phyloP scores from a whole-genome alignment of 1,139 yeast genomes.

The Yamadazyma epiphylla region DNA sequence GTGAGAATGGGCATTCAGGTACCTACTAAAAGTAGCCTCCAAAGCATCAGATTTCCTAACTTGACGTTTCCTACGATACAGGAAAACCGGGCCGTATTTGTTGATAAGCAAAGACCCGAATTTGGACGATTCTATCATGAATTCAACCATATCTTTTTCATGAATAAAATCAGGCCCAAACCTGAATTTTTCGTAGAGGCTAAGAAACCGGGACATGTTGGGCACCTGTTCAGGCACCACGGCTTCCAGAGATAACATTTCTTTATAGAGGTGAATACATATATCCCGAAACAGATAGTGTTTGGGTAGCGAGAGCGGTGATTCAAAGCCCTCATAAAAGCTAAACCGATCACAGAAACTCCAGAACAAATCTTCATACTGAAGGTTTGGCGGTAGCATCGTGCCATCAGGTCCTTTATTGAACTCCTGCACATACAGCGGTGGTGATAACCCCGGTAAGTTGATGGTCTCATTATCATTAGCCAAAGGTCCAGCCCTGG shows the following conservation, averaged over 20 bases:
- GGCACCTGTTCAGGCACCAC: conserved; percentile 11
- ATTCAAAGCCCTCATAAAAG: conserved; percentile 38
- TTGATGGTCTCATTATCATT: conserved; percentile 36
- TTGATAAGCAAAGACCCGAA: conserved; percentile 10
- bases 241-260: conserved; percentile 9
- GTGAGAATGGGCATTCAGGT: too few species aligned
- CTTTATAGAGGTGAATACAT: conserved; percentile 19
- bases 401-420: conserved; percentile 26
- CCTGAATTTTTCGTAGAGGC: conserved; percentile 64
- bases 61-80: conserved; percentile 7
- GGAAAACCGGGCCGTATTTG: conserved; percentile 12
- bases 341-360: conserved; percentile 52
- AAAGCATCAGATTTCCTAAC: too few species aligned
- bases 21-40: too few species aligned
- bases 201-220: conserved; percentile 33
- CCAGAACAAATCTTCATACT: conserved; percentile 62
- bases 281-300: conserved; percentile 48
- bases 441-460: conserved; percentile 63
- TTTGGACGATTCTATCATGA: conserved; percentile 42
- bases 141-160: conserved; percentile 57
- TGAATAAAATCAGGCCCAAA: conserved; percentile 63
- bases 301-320: conserved; percentile 33
- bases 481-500: conserved; percentile 49
- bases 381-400: conserved; percentile 53
- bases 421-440: conserved; percentile 33